Evolutionary conservation across 257 asterid genomes (phyloP).

Genomic region (Paulownia fortunei): DNA sequence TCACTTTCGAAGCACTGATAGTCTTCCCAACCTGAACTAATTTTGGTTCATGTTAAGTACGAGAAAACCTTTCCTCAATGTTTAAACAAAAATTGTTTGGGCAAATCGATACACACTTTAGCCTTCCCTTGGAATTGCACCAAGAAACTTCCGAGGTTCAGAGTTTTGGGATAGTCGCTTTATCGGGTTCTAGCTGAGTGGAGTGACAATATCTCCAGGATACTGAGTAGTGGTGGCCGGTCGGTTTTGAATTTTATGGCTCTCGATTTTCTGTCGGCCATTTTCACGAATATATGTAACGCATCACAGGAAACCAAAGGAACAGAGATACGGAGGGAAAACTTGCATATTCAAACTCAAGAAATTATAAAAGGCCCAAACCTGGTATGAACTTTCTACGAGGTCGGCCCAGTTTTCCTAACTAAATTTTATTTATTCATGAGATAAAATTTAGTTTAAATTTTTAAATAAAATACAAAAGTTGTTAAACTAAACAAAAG

Average conservation of each 20-base stretch:
- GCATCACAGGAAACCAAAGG: background rate
- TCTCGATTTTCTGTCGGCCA: background rate
- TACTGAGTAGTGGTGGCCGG: background rate
- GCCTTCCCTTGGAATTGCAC: background rate
- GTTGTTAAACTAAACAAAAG: background rate
- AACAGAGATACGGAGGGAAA: background rate
- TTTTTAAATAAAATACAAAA: too few relatives aligned
- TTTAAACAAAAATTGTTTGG: too few relatives aligned
- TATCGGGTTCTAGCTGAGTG: background rate
- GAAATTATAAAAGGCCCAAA: background rate
- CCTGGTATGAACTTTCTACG: background rate
- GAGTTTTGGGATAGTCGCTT: too few relatives aligned
- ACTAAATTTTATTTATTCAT: background rate
- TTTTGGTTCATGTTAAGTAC: too few relatives aligned
- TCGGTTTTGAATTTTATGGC: background rate
- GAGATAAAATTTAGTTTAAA: too few relatives aligned
- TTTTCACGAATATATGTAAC: background rate
- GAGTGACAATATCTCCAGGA: background rate
- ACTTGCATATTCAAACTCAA: background rate
- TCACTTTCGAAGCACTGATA: too few relatives aligned
- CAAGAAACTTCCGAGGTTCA: background rate
- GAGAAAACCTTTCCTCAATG: too few relatives aligned
- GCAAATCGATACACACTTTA: too few relatives aligned
- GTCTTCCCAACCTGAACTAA: too few relatives aligned
- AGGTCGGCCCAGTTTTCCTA: background rate